Base-by-base conservation (phyloP, 192 early-diverging fungal species). In the Backusella mclennaniae region DNA sequence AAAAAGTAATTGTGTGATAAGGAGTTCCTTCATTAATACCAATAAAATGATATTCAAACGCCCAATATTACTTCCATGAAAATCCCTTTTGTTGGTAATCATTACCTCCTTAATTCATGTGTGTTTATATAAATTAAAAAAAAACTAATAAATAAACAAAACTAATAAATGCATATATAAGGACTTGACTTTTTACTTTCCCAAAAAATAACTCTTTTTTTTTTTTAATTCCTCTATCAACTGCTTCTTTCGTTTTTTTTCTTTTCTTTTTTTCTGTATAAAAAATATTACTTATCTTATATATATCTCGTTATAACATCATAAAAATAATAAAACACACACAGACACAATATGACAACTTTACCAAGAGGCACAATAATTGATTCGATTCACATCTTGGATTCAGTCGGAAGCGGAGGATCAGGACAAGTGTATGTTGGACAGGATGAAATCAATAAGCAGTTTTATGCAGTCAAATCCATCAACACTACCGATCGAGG, bases 401-500 rank as follows among this genome's bases (percentile, higher is more conserved):
- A 83, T 14, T 80, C 91, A 68, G 84, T 94, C 8, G 93, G 93
- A 66, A 82, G 86, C 56, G 93, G 93, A 49, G 91, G 91, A 11
- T 94, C 93, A 68, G 93, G 92, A 17, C 88, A 90, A 2, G 93
- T 94, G 23, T 92, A 93, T 77, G 79, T 89, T 73, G 93, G 89
- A 67, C 85, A 83, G 73, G 79, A 91, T 75, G 56, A 63, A 26
- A 11, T 63, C 56, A 29, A 63, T 11, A 23, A 63, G 26, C 56
- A 63, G 2, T 14, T 63, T 3, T 63, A 63, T 63, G 56, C 56
- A 3, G 26, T 63, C 21, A 63, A 63, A 63, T 63, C 56, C 9
- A 23, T 63, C 12, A 26, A 63, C 23, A 63, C 1, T 23, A 63
- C 56, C 2, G 38, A 59, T 1, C 82, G 87, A 36, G 82, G 82